phyloP scores from a whole-genome alignment of 345 rosid genomes.

The Eucalyptus pauciflora region DNA sequence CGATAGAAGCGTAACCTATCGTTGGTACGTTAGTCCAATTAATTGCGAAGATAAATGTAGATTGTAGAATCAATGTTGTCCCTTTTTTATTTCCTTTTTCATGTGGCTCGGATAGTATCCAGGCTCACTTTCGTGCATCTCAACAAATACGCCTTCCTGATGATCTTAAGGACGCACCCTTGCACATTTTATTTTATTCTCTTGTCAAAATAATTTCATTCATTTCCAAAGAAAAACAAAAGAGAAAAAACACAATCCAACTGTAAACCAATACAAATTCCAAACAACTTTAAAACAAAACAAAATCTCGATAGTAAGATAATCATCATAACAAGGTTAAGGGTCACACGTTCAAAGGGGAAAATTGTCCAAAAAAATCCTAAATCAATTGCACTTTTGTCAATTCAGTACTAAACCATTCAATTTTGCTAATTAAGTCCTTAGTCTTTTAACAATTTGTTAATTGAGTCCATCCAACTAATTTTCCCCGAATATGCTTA shows the following conservation, averaged over 20 bases:
- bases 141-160: rapidly evolving
- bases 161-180: neutral
- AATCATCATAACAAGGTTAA: neutral
- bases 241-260: neutral
- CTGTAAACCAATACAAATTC: too few relatives aligned
- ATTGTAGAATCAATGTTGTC: neutral
- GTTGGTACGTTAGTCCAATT: neutral
- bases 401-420: too few relatives aligned
- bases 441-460: rapidly evolving
- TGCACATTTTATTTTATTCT: too few relatives aligned
- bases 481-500: rapidly evolving
- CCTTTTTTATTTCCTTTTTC: rapidly evolving
- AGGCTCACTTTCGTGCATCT: neutral
- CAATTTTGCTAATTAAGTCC: rapidly evolving
- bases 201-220: neutral
- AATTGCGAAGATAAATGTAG: neutral
- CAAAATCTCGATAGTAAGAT: too few relatives aligned
- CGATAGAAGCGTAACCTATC: neutral
- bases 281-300: too few relatives aligned
- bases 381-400: rapidly evolving
- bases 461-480: rapidly evolving
- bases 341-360: neutral
- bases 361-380: too few relatives aligned
- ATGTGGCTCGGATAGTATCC: rapidly evolving
- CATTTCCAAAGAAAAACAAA: too few relatives aligned